A percentile compares a stretch with the other conserved stretches of the same genome.
Conservation (phyloP, 352 stramenopile species). For the Pythium plurisporium region DNA sequence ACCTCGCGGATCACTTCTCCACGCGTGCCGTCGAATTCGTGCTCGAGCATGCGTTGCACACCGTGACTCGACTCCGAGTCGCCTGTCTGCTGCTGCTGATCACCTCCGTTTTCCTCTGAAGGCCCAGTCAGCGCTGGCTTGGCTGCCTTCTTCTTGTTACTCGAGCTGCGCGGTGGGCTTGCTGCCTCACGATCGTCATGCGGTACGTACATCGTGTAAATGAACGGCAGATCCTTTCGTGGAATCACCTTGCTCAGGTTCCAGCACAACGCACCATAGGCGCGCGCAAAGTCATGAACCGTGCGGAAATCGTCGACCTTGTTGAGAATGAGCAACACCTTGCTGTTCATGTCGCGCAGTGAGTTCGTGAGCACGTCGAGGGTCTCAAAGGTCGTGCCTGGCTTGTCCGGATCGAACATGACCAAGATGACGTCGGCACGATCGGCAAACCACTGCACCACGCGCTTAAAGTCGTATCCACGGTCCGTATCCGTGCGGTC, state of each 20-base stretch:
- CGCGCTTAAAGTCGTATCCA: slow-evolving; percentile 84
- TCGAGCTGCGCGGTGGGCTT: neutral
- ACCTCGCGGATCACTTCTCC: slow-evolving; percentile 83
- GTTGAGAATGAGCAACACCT: slow-evolving; percentile 84
- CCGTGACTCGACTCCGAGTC: neutral
- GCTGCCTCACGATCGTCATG: slow-evolving; percentile 41
- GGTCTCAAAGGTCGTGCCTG: slow-evolving; percentile 85
- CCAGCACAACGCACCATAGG: slow-evolving; percentile 84
- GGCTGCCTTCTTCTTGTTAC: slow-evolving; percentile 2
- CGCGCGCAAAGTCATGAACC: slow-evolving; percentile 83
- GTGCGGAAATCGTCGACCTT: slow-evolving; percentile 87
- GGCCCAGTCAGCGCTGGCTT: neutral
- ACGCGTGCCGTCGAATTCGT: slow-evolving; percentile 83
- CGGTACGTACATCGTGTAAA: slow-evolving; percentile 88
- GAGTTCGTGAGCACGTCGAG: slow-evolving; percentile 82
- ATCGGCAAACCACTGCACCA: slow-evolving; percentile 85
- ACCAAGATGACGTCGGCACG: slow-evolving; percentile 82
- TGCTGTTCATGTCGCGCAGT: slow-evolving; percentile 69
- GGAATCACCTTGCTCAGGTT: slow-evolving; percentile 87
- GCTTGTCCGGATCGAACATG: slow-evolving; percentile 89
- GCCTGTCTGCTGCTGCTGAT: neutral
- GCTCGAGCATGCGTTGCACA: slow-evolving; percentile 75
- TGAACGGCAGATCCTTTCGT: slow-evolving; percentile 83
- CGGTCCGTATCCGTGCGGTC: slow-evolving; percentile 69
- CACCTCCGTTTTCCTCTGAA: neutral